Conservation (phyloP, 768 basidiomycete genomes). For the Hygrophoropsis aurantiaca region DNA sequence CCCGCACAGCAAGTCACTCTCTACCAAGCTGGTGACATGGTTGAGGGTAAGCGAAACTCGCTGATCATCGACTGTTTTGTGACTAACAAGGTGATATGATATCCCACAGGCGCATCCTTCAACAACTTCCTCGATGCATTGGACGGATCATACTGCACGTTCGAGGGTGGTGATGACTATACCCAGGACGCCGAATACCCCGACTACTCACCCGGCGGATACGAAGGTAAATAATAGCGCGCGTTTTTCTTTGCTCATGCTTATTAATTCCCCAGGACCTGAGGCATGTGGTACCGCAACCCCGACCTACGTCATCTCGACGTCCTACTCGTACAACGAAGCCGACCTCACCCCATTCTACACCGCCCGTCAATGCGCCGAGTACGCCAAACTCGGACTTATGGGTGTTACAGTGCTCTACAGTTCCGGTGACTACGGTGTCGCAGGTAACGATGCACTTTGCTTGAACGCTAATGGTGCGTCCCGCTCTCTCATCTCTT, state of each 20-base stretch:
- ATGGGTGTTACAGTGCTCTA: conserved; percentile 44
- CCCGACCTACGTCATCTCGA: conserved; percentile 40
- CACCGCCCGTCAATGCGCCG: conserved; percentile 40
- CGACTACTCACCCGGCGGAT: conserved; percentile 21
- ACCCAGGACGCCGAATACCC: conserved; percentile 26
- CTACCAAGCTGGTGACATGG: conserved; percentile 32
- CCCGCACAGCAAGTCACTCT: conserved; percentile 28
- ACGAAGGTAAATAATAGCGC: conserved; percentile 11
- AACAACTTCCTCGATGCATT: conserved; percentile 37
- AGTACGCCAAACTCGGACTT: conserved; percentile 46
- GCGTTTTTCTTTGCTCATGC: background rate
- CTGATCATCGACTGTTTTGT: conserved; percentile 1
- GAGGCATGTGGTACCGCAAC: conserved; percentile 36
- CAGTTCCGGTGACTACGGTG: conserved; percentile 45
- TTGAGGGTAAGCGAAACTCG: conserved; percentile 17
- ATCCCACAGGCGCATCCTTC: conserved; percentile 23
- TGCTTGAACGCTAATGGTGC: conserved; percentile 33
- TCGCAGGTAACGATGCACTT: conserved; percentile 31
- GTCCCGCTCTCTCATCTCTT: background rate
- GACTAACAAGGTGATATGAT: too few relatives aligned
- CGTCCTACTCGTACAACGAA: conserved; percentile 41
- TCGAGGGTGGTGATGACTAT: conserved; percentile 34
- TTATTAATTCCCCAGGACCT: conserved; percentile 13
- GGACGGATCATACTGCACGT: conserved; percentile 34
- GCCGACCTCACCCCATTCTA: conserved; percentile 34